Evolutionary conservation across 306 rosid species (phyloP).

Genomic region (Prunus salicina): DNA sequence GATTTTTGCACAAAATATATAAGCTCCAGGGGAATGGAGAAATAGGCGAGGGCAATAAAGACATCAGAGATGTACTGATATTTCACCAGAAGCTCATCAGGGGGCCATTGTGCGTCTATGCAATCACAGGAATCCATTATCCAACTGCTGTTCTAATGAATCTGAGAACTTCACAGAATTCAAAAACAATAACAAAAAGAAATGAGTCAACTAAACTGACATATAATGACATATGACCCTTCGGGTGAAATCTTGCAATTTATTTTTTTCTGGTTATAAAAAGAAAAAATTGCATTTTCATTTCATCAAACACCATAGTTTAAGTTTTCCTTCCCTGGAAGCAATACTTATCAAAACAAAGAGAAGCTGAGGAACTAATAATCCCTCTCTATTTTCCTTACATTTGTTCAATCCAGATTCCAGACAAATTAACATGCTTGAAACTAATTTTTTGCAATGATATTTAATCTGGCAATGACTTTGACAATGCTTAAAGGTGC

Average conservation of each 20-base stretch:
- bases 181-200: not conserved
- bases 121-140: constrained; percentile 87
- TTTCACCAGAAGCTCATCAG: constrained; percentile 87
- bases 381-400: not conserved
- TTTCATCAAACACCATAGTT: not conserved
- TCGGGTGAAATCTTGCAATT: not conserved
- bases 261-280: too few relatives aligned
- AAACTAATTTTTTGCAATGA: not conserved
- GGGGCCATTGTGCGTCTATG: constrained; percentile 72
- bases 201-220: not conserved
- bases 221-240: not conserved
- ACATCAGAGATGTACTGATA: constrained; percentile 90
- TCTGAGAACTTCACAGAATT: constrained; percentile 35
- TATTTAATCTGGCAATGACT: not conserved
- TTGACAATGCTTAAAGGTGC: not conserved
- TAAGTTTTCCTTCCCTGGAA: not conserved
- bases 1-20: constrained; percentile 88
- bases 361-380: not conserved
- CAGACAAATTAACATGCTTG: not conserved
- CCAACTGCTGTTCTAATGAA: constrained; percentile 19
- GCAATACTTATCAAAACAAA: not conserved
- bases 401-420: not conserved
- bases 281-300: too few relatives aligned
- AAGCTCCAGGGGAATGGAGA: constrained; percentile 92
- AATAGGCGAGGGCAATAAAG: constrained; percentile 82